Evolutionary conservation across 2,329 filamentous ascomycete species (phyloP), one percentile per base, ranked within the genome.

Genomic region (Xylariomycetidae sp.): DNA sequence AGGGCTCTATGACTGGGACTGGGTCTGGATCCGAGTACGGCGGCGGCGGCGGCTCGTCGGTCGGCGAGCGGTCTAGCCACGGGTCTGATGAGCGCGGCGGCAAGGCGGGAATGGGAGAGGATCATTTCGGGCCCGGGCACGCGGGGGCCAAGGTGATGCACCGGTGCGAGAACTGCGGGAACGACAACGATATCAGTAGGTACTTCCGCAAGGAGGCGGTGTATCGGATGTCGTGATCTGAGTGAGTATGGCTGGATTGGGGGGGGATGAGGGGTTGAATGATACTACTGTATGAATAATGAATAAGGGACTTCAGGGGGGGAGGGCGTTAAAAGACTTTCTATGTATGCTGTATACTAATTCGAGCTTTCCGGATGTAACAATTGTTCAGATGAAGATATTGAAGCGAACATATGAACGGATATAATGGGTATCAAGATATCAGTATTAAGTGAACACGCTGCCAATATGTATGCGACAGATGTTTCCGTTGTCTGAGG

Each of bases 131-230:
- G 4, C 48, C 48, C 6, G 48, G 42, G 1, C 46, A 50, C 13
- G 16, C 41, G 13, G 41, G 35, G 1, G 38, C 45, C 10, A 48
- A 45, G 33, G 37, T 52, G 5, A 12, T 46, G 25, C 44, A 50
- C 27, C 25, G 29, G 4, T 44, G 46, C 31, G 33, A 49, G 27
- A 41, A 46, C 9, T 48, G 44, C 18, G 43, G 46, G 2, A 17
- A 30, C 10, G 45, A 47, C 8, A 46, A 44, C 13, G 43, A 51
- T 31, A 51, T 51, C 23, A 42, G 38, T 28, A 30, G 30, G 3
- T 48, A 51, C 22, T 51, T 51, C 35, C 36, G 31, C 18, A 42
- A 46, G 34, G 44, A 50, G 12, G 46, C 40, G 2, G 40, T 45
- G 2, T 52, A 49, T 26, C 42, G 46, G n/a, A 41, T 47, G 35